These are phyloP conservation scores for Glomus cerebriforme DNA, from an alignment of 192 early-diverging fungal species.

Conservation along the genomic window DNA sequence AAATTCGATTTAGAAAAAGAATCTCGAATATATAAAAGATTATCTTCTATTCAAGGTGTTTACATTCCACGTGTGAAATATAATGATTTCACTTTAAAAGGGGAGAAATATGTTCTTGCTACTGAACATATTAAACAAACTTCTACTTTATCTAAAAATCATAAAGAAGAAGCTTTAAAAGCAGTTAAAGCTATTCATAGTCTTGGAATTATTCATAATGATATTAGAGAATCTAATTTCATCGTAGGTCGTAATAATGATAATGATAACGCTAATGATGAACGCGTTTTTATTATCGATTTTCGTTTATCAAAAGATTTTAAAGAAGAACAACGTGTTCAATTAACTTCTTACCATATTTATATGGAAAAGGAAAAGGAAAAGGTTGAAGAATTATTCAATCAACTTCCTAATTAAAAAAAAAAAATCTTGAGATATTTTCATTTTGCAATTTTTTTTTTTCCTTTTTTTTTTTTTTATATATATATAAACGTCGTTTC, in stretches of 20 bases:
- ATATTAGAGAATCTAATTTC: slow-evolving; percentile 34
- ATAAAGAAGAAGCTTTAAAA: slow-evolving; percentile 10
- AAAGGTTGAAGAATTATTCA: too few species aligned
- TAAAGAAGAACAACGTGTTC: too few species aligned
- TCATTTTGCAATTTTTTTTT: too few species aligned
- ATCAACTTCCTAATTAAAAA: too few species aligned
- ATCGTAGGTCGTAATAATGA: not conserved
- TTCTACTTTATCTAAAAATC: not conserved
- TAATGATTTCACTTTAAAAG: not conserved
- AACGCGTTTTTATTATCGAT: slow-evolving; percentile 8
- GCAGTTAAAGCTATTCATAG: slow-evolving; percentile 30
- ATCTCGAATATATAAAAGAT: slow-evolving; percentile 27
- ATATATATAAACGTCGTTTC: too few species aligned
- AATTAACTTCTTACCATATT: too few species aligned
- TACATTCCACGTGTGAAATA: not conserved
- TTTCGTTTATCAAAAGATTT: not conserved
- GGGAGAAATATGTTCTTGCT: not conserved
- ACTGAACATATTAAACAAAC: slow-evolving; percentile 2
- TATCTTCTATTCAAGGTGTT: slow-evolving; percentile 30
- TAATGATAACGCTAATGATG: not conserved
- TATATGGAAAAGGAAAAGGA: too few species aligned
- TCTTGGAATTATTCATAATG: slow-evolving; percentile 34
- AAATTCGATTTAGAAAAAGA: slow-evolving; percentile 27
- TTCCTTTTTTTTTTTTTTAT: too few species aligned
- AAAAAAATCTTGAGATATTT: too few species aligned